phyloP scores from a whole-genome alignment of 176 grass and related monocot genomes.

The Phoenix roebelenii region DNA sequence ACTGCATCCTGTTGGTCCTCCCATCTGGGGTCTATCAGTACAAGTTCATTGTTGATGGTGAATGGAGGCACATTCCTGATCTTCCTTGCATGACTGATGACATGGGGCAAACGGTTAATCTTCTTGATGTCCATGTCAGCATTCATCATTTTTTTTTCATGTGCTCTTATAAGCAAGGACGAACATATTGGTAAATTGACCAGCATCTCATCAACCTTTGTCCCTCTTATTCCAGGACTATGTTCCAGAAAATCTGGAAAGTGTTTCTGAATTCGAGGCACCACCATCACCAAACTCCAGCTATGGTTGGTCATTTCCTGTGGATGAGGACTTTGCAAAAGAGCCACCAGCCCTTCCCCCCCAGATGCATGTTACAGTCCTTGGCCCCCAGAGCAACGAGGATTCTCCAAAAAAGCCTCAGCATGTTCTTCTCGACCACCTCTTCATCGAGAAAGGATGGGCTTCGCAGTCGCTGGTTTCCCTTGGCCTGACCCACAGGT shows the following conservation, averaged over 20 bases:
- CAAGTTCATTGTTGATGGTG: slow-evolving; percentile 59
- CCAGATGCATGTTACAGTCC: slow-evolving; percentile 49
- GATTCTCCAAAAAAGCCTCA: slow-evolving; percentile 33
- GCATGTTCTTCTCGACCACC: slow-evolving; percentile 73
- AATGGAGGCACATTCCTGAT: slow-evolving; percentile 47
- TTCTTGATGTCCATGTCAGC: slow-evolving; percentile 93
- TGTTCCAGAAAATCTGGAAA: slow-evolving; percentile 65
- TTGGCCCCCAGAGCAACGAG: slow-evolving; percentile 24
- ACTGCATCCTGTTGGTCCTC: slow-evolving; percentile 48
- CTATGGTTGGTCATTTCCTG: slow-evolving; percentile 45
- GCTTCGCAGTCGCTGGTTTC: slow-evolving; percentile 64
- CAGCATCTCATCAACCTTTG: neutral
- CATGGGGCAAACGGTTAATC: slow-evolving; percentile 45
- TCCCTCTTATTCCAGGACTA: slow-evolving; percentile 36
- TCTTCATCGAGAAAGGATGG: slow-evolving; percentile 89
- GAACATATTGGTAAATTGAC: neutral
- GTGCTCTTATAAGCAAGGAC: neutral
- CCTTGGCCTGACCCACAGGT: slow-evolving; percentile 67
- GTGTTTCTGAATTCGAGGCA: slow-evolving; percentile 56
- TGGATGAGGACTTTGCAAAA: slow-evolving; percentile 67
- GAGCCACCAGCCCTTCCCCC: slow-evolving; percentile 58
- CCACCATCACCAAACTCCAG: slow-evolving; percentile 69
- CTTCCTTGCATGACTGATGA: slow-evolving; percentile 49
- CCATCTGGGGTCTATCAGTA: slow-evolving; percentile 79
- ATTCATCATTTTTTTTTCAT: slow-evolving; percentile 5